Percentiles rank a stretch among this genome's conserved stretches.
These are phyloP conservation scores for Talaromyces pinophilus DNA, from an alignment of 2,329 filamentous ascomycete genomes.

Conservation along the genomic window DNA sequence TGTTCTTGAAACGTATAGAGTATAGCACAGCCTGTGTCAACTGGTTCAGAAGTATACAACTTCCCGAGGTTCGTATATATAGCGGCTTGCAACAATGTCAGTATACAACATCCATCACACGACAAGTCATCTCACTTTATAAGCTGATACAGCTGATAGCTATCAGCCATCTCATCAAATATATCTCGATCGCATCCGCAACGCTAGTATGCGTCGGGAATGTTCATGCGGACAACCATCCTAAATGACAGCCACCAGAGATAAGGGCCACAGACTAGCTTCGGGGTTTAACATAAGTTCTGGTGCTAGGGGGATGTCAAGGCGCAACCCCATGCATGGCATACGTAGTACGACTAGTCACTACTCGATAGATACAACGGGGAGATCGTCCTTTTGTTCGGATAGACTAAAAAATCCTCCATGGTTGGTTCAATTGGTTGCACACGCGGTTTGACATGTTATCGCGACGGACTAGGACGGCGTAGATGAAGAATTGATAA, in stretches of 20 bases:
- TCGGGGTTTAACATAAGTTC: neutral
- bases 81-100: neutral
- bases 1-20: neutral
- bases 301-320: neutral
- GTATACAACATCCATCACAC: neutral
- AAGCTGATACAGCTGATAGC: neutral
- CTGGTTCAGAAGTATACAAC: neutral
- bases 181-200: constrained; percentile 9
- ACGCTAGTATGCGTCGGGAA: constrained; percentile 15
- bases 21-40: no score
- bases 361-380: neutral
- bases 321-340: constrained; percentile 9
- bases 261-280: constrained; percentile 5
- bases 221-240: constrained; percentile 12
- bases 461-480: neutral
- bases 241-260: constrained; percentile 16
- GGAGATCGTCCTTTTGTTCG: neutral
- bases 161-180: neutral
- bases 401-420: neutral
- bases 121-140: constrained; percentile 3
- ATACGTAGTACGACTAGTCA: neutral
- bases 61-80: neutral
- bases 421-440: neutral
- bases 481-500: neutral
- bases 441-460: neutral